A percentile compares a stretch with the other conserved stretches of the same genome.
These are phyloP conservation scores for Cenococcum geophilum DNA, from an alignment of 495 filamentous ascomycete genomes.

Conservation along the genomic window DNA sequence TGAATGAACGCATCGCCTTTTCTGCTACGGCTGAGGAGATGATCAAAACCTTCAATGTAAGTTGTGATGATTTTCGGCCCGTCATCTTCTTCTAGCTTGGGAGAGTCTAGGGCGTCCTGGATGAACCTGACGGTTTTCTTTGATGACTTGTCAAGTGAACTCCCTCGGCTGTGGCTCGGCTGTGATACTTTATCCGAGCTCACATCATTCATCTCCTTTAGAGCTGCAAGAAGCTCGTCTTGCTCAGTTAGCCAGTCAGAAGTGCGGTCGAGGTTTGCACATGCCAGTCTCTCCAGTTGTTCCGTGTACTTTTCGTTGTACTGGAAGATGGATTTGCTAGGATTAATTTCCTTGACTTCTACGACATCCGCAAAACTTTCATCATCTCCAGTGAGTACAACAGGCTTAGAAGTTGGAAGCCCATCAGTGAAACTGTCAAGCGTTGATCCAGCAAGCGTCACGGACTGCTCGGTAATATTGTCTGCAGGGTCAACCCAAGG, in stretches of 20 bases:
- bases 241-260: conserved; percentile 76
- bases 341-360: conserved; percentile 38
- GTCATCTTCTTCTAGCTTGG: conserved; percentile 10
- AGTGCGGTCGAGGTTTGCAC: conserved; percentile 70
- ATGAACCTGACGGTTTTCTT: conserved; percentile 78
- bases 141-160: conserved; percentile 25
- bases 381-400: conserved; percentile 13
- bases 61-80: conserved; percentile 57
- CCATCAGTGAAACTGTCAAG: conserved; percentile 41
- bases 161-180: conserved; percentile 23
- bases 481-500: conserved; percentile 54
- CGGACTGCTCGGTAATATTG: conserved; percentile 38
- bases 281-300: conserved; percentile 57
- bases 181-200: conserved; percentile 14
- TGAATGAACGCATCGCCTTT: conserved; percentile 72
- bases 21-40: conserved; percentile 53
- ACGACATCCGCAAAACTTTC: background rate
- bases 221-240: conserved; percentile 47
- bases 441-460: conserved; percentile 34
- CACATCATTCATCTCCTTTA: conserved; percentile 56
- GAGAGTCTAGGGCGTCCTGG: conserved; percentile 40
- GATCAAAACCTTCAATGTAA: conserved; percentile 87
- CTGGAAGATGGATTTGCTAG: conserved; percentile 48
- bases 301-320: conserved; percentile 64
- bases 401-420: conserved; percentile 56